Conservation (phyloP, 108 stramenopile species). For the Cyclotella choctawhatcheeana region DNA sequence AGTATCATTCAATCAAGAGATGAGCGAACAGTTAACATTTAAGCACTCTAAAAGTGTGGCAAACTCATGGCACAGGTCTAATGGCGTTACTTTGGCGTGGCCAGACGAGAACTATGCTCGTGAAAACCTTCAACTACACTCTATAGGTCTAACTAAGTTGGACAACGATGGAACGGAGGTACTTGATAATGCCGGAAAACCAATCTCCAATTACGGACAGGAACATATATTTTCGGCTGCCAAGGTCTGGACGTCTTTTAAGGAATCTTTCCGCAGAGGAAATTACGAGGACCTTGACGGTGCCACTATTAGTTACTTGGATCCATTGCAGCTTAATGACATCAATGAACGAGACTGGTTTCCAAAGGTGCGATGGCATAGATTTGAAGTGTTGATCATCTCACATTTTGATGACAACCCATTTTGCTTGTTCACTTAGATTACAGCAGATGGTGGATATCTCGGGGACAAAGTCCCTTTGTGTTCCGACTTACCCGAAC, state of each 20-base stretch:
- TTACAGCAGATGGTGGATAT: conserved; percentile 21
- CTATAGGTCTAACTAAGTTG: conserved; percentile 53
- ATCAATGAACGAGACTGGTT: conserved; percentile 39
- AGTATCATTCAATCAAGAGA: conserved; percentile 40
- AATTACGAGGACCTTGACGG: conserved; percentile 52
- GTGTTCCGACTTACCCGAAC: conserved; percentile 46
- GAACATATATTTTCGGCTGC: conserved; percentile 52
- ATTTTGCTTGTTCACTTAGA: conserved; percentile 8
- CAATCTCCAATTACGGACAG: conserved; percentile 53
- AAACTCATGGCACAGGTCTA: background rate
- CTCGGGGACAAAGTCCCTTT: conserved; percentile 55
- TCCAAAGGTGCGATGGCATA: conserved; percentile 29
- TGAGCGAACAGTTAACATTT: conserved; percentile 36
- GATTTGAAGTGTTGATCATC: background rate
- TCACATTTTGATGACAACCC: background rate
- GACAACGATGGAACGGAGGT: conserved; percentile 54
- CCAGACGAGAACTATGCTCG: conserved; percentile 68
- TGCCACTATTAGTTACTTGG: conserved; percentile 31
- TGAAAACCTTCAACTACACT: conserved; percentile 66
- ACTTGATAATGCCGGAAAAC: conserved; percentile 37
- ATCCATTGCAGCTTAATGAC: conserved; percentile 44
- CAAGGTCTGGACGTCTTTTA: conserved; percentile 60
- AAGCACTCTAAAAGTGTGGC: conserved; percentile 21
- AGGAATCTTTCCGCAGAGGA: conserved; percentile 14
- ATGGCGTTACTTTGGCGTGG: conserved; percentile 5